Percentiles rank a stretch among this genome's conserved stretches.
phyloP scores from a whole-genome alignment of 2,329 filamentous ascomycete genomes.

The Diplodia sapinea region DNA sequence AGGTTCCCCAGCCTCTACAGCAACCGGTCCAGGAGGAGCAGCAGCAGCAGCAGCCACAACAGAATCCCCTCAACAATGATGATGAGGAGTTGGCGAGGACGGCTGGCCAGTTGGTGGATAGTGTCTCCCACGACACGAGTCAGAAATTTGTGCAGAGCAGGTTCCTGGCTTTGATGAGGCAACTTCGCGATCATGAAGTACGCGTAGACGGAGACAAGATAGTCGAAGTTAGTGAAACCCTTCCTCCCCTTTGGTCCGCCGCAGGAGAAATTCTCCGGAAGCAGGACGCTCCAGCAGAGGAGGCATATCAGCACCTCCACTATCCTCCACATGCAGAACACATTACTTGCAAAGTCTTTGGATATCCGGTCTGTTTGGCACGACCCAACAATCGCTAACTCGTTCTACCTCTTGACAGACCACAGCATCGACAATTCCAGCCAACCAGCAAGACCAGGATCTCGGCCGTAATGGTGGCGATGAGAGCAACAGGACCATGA shows the following conservation, averaged over 20 bases:
- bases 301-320: constrained; percentile 23
- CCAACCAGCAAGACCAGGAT: constrained; percentile 29
- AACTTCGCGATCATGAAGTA: constrained; percentile 73
- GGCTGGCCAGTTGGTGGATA: constrained; percentile 72
- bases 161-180: constrained; percentile 78
- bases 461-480: constrained; percentile 21
- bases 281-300: constrained; percentile 3
- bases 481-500: constrained; percentile 23
- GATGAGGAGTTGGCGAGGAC: constrained; percentile 74
- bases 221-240: constrained; percentile 55
- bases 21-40: constrained; percentile 1
- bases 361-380: constrained; percentile 15
- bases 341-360: constrained; percentile 30
- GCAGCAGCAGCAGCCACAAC: constrained; percentile 27
- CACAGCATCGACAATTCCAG: constrained; percentile 17
- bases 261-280: constrained; percentile 15
- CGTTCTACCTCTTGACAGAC: constrained; percentile 5
- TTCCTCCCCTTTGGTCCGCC: constrained; percentile 16
- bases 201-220: constrained; percentile 73
- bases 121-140: constrained; percentile 70
- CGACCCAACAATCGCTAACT: constrained; percentile 14
- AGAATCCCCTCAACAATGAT: constrained; percentile 47
- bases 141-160: constrained; percentile 79
- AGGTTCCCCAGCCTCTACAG: constrained; percentile 4
- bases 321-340: constrained; percentile 11